phyloP scores from a whole-genome alignment of 352 stramenopile genomes.

The Phytophthora hybrid region DNA sequence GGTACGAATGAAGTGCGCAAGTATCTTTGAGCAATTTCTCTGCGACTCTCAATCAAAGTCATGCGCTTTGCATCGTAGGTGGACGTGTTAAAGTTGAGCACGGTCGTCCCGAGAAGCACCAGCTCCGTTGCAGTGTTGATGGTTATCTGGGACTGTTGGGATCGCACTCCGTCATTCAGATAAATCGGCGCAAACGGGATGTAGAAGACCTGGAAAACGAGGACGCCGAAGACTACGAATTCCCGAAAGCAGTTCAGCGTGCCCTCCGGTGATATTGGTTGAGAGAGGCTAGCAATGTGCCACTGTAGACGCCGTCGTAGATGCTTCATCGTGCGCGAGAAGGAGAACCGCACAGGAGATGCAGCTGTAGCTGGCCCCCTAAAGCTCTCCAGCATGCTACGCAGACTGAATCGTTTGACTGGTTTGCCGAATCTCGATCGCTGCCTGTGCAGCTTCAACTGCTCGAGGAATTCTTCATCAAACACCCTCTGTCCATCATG shows the following conservation, averaged over 20 bases:
- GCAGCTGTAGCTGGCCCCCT: neutral
- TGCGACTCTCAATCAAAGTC: neutral
- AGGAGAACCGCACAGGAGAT: neutral
- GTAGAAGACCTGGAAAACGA: neutral
- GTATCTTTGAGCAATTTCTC: conserved; percentile 2
- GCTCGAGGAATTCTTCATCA: neutral
- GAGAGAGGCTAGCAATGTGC: neutral
- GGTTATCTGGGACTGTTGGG: neutral
- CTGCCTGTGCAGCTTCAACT: neutral
- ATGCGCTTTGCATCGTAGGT: neutral
- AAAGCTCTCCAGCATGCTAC: neutral
- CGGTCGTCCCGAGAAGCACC: neutral
- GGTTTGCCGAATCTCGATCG: neutral
- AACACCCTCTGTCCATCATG: neutral
- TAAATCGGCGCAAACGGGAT: neutral
- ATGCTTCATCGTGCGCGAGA: neutral
- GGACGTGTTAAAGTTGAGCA: neutral
- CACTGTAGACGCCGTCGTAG: neutral
- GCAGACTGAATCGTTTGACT: neutral
- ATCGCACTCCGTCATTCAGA: neutral
- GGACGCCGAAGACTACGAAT: neutral
- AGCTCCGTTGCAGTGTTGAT: neutral
- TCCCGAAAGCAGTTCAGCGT: neutral
- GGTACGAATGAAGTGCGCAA: neutral
- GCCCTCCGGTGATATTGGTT: neutral